Evolutionary conservation across 1,139 yeast species (phyloP).

Genomic region (Wickerhamiella pararugosa): DNA sequence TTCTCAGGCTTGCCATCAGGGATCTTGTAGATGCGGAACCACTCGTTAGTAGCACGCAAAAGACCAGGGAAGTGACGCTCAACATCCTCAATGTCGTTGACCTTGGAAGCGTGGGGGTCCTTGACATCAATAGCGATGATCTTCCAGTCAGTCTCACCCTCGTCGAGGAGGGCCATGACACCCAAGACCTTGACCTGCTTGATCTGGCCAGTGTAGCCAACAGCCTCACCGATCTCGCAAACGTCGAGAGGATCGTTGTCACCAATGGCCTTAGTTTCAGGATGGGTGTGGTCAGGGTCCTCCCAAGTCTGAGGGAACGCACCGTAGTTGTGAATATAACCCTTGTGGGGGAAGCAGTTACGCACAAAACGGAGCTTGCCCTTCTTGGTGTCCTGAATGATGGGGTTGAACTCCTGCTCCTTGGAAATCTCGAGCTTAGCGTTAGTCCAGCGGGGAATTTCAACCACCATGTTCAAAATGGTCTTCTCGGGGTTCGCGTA

Average conservation of each 20-base stretch:
- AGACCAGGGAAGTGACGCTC: conserved; percentile 73
- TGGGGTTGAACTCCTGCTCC: conserved; percentile 66
- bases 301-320: conserved; percentile 99
- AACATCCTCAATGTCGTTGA: conserved; percentile 73
- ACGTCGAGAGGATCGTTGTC: conserved; percentile 96
- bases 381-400: conserved; percentile 83
- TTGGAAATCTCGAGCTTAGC: conserved; percentile 85
- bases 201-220: conserved; percentile 56
- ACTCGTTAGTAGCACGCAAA: conserved; percentile 66
- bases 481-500: conserved; percentile 45
- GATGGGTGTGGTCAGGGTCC: conserved; percentile 36
- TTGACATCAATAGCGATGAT: conserved; percentile 67
- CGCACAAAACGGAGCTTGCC: conserved; percentile 75
- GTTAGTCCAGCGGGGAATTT: conserved; percentile 91
- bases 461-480: conserved; percentile 78
- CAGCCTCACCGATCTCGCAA: conserved; percentile 71
- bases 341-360: conserved; percentile 91
- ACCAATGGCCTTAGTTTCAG: conserved; percentile 47
- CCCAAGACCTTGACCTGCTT: conserved; percentile 85
- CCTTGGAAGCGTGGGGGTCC: conserved; percentile 64
- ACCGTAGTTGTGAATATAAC: conserved; percentile 92
- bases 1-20: conserved; percentile 90
- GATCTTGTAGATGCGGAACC: conserved; percentile 92
- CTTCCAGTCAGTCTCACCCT: conserved; percentile 98
- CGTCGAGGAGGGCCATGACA: conserved; percentile 85